Evolutionary conservation across 2,329 filamentous ascomycete genomes (phyloP), one percentile per base, ranked within the genome.

Genomic region (Phoma sp.): DNA sequence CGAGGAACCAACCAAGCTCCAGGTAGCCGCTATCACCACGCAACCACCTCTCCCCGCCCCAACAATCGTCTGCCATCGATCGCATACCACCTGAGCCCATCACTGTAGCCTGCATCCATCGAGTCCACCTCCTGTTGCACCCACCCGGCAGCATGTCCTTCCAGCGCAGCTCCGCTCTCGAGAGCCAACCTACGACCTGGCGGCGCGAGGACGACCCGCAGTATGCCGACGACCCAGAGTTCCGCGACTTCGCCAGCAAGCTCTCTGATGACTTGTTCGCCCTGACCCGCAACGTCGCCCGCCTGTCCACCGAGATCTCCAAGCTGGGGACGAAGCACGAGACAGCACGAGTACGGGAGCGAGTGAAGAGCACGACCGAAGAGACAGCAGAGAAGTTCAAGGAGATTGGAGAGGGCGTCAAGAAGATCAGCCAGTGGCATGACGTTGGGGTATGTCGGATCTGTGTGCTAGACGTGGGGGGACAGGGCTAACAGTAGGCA

Each of bases 211-310:
- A 89, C 74, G 89, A 90, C 72, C 82, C 87, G 40, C 80, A 86
- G 69, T 99, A 96, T 79, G 83, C 85, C 71, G 95, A 99, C 78
- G 92, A 98, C 74, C 95, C 95, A 46, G 92, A 92, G 62, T 99
- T 98, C 82, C 85, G 91, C 71, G 84, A 85, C 55, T 85, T 96
- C 66, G 91, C 93, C 59, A 88, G 91, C 71, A 84, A 89, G 55
- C 85, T 98, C 57, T 96, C 91, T 77, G 90, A 91, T 76, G 90
- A 94, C 75, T 84, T 99, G 45, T 96, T 97, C 80, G 87, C 88
- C 58, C 84, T 99, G 59, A 93, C 93, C 48, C 90, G 89, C 62
- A 95, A 93, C 76, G 94, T 96, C 67, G 88, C 91, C 52, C 88
- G 91, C 55, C 84, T 99, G 21, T 88, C 88, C 62, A 90, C 89